Conservation (phyloP, 2,329 filamentous ascomycete species). For the Arthrinium phaeospermum region DNA sequence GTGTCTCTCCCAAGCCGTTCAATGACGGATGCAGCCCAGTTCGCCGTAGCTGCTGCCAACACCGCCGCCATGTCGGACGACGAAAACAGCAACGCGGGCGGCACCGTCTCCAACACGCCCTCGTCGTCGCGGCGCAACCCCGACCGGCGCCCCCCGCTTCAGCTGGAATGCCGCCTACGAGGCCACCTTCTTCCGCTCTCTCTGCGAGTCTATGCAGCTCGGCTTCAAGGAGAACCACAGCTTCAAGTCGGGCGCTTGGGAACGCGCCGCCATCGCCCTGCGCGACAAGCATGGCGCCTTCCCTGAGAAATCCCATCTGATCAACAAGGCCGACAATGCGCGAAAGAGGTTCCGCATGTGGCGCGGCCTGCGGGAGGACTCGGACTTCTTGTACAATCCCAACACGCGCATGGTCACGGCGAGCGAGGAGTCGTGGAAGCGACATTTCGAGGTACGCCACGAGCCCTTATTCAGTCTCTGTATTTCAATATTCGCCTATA, state of each 20-base stretch:
- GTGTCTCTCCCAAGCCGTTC: background rate
- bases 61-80: slow-evolving; percentile 38
- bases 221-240: slow-evolving; percentile 63
- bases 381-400: slow-evolving; percentile 61
- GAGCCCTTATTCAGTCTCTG: background rate
- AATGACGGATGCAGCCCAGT: slow-evolving; percentile 14
- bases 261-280: slow-evolving; percentile 59
- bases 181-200: slow-evolving; percentile 64
- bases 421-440: slow-evolving; percentile 61
- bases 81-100: slow-evolving; percentile 24
- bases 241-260: slow-evolving; percentile 68
- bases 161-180: slow-evolving; percentile 66
- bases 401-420: slow-evolving; percentile 57
- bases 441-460: slow-evolving; percentile 60
- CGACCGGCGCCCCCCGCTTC: slow-evolving; percentile 54
- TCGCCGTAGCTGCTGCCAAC: background rate
- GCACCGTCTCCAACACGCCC: slow-evolving; percentile 27
- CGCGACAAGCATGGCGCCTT: slow-evolving; percentile 61
- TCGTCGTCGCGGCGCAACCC: slow-evolving; percentile 34
- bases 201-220: slow-evolving; percentile 63
- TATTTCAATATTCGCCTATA: background rate
- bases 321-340: slow-evolving; percentile 69
- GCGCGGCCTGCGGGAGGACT: slow-evolving; percentile 62
- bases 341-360: slow-evolving; percentile 67
- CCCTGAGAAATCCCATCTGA: slow-evolving; percentile 65